These are phyloP conservation scores for Sporisorium graminicola DNA, from an alignment of 1,284 basidiomycete genomes.

Conservation along the genomic window DNA sequence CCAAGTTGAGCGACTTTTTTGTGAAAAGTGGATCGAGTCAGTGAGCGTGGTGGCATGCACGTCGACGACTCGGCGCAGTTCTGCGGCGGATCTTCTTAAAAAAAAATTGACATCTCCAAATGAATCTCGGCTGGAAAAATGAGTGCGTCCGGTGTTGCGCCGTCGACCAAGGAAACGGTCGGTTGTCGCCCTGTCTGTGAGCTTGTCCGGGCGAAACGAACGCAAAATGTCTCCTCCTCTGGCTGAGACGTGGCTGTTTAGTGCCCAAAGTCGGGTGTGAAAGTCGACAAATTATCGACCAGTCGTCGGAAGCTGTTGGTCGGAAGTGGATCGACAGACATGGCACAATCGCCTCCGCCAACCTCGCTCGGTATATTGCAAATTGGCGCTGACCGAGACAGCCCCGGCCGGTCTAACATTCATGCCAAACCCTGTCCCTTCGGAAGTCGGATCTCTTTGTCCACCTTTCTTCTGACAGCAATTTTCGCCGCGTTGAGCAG, in stretches of 20 bases:
- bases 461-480: background rate
- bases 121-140: too few species aligned
- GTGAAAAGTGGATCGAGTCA: background rate
- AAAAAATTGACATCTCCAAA: too few species aligned
- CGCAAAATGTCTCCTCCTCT: background rate
- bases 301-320: background rate
- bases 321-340: background rate
- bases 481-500: conserved; percentile 9
- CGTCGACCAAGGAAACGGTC: too few species aligned
- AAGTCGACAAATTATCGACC: background rate
- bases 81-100: background rate
- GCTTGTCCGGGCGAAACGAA: too few species aligned
- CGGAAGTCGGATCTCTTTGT: conserved; percentile 18
- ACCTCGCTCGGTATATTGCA: too few species aligned
- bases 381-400: background rate
- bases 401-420: conserved; percentile 11
- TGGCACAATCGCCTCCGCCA: background rate
- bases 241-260: too few species aligned
- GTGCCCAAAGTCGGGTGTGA: background rate
- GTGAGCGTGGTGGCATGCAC: background rate
- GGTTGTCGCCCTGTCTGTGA: too few species aligned
- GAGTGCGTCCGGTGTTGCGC: too few species aligned
- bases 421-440: background rate
- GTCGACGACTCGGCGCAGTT: background rate
- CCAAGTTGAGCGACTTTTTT: background rate